Conservation (phyloP, 139 green algal genomes). For the Chlorella vulgaris region DNA sequence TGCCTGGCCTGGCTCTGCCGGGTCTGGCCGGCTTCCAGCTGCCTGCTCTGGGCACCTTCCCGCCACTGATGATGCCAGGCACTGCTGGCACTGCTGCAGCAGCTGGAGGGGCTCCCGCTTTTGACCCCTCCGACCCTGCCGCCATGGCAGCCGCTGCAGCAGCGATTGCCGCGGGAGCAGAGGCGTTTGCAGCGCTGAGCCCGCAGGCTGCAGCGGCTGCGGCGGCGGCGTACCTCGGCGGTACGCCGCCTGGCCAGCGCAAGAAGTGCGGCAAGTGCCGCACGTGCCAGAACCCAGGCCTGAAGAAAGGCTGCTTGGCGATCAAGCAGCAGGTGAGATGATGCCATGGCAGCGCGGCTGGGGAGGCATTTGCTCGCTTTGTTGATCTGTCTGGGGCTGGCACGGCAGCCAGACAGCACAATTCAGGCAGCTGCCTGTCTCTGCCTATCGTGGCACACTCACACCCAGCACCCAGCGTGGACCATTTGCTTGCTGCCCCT, state of each 20-base stretch:
- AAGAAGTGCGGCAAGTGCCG: slow-evolving; percentile 37
- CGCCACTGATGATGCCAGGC: not conserved
- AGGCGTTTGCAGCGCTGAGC: not conserved
- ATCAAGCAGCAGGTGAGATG: slow-evolving; percentile 26
- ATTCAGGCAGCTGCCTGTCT: no score
- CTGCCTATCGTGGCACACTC: no score
- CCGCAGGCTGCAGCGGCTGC: not conserved
- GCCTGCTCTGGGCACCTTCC: not conserved
- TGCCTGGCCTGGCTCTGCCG: not conserved
- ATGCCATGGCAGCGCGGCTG: no score
- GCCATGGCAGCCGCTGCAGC: not conserved
- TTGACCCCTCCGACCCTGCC: no score
- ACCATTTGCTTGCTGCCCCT: no score
- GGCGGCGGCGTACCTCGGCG: not conserved
- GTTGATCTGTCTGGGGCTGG: not conserved
- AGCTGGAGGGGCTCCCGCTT: not conserved
- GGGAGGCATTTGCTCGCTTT: not conserved
- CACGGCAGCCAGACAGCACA: no score
- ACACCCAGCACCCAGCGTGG: no score
- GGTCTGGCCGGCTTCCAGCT: not conserved
- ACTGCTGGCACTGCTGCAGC: not conserved
- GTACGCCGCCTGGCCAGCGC: slow-evolving; percentile 18
- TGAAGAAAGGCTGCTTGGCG: slow-evolving; percentile 44
- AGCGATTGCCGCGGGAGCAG: not conserved
- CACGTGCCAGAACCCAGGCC: slow-evolving; percentile 37